These are phyloP conservation scores for Penicillium verrucosum DNA, from an alignment of 2,329 filamentous ascomycete genomes.

Conservation along the genomic window DNA sequence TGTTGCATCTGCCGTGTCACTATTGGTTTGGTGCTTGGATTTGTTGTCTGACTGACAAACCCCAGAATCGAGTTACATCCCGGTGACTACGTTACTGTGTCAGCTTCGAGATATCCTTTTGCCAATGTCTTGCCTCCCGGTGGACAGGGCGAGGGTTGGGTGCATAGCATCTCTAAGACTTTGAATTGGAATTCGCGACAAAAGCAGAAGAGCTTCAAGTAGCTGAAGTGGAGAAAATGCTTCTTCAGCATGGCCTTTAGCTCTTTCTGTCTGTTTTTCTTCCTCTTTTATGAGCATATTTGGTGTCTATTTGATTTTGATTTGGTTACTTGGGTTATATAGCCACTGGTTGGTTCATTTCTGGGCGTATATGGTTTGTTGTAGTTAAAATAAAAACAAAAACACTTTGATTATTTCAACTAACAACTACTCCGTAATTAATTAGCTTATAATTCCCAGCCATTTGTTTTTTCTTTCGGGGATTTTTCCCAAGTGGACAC, in stretches of 20 bases:
- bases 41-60: conserved; percentile 13
- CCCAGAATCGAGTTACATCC: conserved; percentile 47
- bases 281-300: not conserved
- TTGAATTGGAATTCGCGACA: conserved; percentile 52
- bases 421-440: not conserved
- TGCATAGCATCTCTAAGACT: conserved; percentile 50
- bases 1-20: not conserved
- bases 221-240: not conserved
- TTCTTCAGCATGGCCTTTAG: not conserved
- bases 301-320: not conserved
- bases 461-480: not conserved
- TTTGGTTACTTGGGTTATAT: not conserved
- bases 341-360: conserved; percentile 11
- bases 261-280: not conserved
- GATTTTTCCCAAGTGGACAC: conserved; percentile 2
- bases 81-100: conserved; percentile 53
- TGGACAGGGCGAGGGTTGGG: conserved; percentile 49
- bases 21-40: not conserved
- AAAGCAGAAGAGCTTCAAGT: conserved; percentile 43
- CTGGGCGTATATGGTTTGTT: conserved; percentile 1
- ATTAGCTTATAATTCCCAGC: not conserved
- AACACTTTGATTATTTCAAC: not conserved
- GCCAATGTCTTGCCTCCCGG: conserved; percentile 48
- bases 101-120: conserved; percentile 51
- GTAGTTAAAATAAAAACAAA: not conserved